Conservation (phyloP, 2,329 filamentous ascomycete genomes). For the Onygena corvina region DNA sequence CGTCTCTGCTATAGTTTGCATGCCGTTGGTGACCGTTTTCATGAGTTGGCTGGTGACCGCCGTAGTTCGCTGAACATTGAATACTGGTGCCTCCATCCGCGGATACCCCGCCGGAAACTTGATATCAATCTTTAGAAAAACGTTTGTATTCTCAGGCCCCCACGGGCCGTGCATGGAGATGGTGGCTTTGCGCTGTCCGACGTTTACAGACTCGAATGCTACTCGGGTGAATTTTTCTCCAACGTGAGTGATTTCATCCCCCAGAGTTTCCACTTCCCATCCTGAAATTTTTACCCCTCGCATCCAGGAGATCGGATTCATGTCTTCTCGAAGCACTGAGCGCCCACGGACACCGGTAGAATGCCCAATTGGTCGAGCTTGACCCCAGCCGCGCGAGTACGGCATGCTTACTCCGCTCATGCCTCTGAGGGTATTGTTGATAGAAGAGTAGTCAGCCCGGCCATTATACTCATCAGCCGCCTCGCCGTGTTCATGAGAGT, state of each 20-base stretch:
- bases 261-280: constrained; percentile 44
- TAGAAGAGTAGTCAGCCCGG: neutral
- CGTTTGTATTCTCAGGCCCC: constrained; percentile 40
- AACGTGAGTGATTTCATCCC: constrained; percentile 50
- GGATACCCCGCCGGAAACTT: constrained; percentile 49
- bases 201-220: constrained; percentile 47
- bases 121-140: constrained; percentile 47
- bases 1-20: constrained; percentile 44
- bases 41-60: constrained; percentile 43
- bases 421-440: constrained; percentile 31
- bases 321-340: constrained; percentile 37
- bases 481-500: neutral
- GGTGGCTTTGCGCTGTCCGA: constrained; percentile 41
- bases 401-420: constrained; percentile 41
- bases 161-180: constrained; percentile 51
- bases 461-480: constrained; percentile 1
- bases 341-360: constrained; percentile 39
- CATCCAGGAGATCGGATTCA: constrained; percentile 53
- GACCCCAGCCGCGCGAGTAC: constrained; percentile 39
- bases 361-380: constrained; percentile 38
- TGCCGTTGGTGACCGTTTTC: constrained; percentile 38
- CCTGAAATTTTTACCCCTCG: constrained; percentile 50
- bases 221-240: constrained; percentile 51
- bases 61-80: constrained; percentile 46
- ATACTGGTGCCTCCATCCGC: constrained; percentile 37